Evolutionary conservation across 768 basidiomycete genomes (phyloP), one percentile per base, ranked within the genome.

Genomic region (Boletus bicolor): DNA sequence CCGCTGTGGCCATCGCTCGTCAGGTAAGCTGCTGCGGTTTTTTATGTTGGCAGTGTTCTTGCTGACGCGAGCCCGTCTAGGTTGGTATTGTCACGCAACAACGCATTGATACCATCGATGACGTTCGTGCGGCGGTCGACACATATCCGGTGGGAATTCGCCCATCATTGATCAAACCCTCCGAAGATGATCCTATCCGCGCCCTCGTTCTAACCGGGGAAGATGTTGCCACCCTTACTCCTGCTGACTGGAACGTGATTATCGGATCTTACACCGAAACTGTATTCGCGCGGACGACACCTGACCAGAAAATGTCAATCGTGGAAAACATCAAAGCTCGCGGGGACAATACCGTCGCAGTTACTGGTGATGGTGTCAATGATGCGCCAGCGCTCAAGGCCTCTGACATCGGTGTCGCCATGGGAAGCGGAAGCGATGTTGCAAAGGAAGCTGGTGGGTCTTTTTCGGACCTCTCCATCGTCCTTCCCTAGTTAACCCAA

Each of bases 341-440:
- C 1, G 78, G 76, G 5, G 73, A 74, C 65, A 77, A 77, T 53
- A 76, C 78, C 5, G 80, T 83, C 9, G 81, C 80, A 2, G 81
- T 78, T 1, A 76, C 77, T 0, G 83, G 83, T 2, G 84, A 85
- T 57, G 84, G 84, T 41, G 78, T 80, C 24, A 82, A 82, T 51
- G 81, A 82, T 60, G 75, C 76, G 0, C 77, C 80, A 0, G 76
- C 79, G 0, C 66, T 84, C 37, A 82, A 81, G 62, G 78, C 74
- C 0, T 75, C 80, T 2, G 78, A 85, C 54, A 77, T 85, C 21
- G 82, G 84, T 48, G 76, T 84, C 10, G 78, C 80, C 4, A 78
- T 81, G 72, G 80, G 77, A 15, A 68, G 72, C n/a, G 78, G 78
- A 34, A 75, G 73, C 30, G 77, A 80, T 60, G 77, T 80, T 5